These are phyloP conservation scores for Fusarium xylarioides DNA, from an alignment of 2,329 filamentous ascomycete species.

Conservation along the genomic window DNA sequence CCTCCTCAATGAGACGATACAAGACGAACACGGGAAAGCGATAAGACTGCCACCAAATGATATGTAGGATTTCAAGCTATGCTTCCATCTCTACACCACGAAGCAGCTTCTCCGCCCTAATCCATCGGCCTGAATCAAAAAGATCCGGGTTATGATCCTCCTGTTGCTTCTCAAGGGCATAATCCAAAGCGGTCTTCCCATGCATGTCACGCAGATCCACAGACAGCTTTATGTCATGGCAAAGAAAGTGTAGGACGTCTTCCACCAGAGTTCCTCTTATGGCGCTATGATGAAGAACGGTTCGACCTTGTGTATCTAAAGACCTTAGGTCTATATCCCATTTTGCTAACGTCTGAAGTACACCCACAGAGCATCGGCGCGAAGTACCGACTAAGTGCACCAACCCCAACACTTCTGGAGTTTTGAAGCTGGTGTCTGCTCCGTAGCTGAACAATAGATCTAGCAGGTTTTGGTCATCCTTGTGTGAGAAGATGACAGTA, in stretches of 20 bases:
- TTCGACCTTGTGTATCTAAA: neutral
- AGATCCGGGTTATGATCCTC: accelerated
- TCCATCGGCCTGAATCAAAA: neutral
- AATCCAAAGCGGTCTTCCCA: neutral
- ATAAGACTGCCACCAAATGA: neutral
- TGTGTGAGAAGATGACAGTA: accelerated
- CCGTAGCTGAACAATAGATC: neutral
- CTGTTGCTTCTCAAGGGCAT: neutral
- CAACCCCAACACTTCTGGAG: neutral
- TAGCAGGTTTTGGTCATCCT: neutral
- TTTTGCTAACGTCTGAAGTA: neutral
- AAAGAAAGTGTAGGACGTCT: neutral
- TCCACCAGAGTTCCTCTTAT: neutral
- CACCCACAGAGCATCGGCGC: neutral
- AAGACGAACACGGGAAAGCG: no score
- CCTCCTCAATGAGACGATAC: neutral
- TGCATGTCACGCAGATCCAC: neutral
- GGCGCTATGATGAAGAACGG: neutral
- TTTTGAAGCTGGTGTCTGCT: neutral
- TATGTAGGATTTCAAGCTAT: neutral
- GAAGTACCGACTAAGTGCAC: neutral
- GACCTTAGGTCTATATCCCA: neutral
- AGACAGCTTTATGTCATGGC: neutral
- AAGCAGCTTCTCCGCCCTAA: neutral
- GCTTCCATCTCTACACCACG: neutral